Evolutionary conservation across 2,329 filamentous ascomycete genomes (phyloP).

Genomic region (Fusarium torulosum): DNA sequence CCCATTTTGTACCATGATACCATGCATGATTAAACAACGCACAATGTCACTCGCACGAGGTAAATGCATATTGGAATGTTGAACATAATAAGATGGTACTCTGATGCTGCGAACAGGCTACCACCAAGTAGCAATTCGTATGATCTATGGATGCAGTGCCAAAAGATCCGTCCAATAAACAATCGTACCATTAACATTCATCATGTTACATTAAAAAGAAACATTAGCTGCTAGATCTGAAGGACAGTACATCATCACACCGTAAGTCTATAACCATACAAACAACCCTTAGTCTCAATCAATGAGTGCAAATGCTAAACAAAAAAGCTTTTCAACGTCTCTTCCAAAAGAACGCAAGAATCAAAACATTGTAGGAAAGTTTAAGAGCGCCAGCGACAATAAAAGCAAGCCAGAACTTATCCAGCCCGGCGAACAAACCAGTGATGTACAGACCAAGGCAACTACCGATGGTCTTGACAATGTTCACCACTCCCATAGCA

Average conservation of each 20-base stretch:
- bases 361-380: conserved; percentile 38
- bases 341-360: conserved; percentile 42
- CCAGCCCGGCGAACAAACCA: conserved; percentile 32
- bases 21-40: too few species aligned
- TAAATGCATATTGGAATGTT: too few species aligned
- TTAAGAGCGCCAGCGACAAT: conserved; percentile 40
- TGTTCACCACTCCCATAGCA: conserved; percentile 43
- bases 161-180: too few species aligned
- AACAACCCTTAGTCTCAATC: neutral
- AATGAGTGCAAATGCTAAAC: neutral
- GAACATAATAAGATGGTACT: too few species aligned
- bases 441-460: conserved; percentile 41
- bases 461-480: conserved; percentile 43
- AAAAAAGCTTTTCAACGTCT: conserved; percentile 23
- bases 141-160: too few species aligned
- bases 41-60: too few species aligned
- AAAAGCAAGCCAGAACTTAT: conserved; percentile 44
- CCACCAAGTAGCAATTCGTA: too few species aligned
- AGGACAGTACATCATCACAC: neutral
- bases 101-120: too few species aligned
- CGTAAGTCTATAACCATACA: neutral
- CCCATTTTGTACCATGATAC: too few species aligned
- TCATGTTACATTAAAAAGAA: too few species aligned
- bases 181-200: too few species aligned
- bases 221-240: too few species aligned